Conservation (phyloP, 2,329 filamentous ascomycete species). For the Eurotiales sp. region DNA sequence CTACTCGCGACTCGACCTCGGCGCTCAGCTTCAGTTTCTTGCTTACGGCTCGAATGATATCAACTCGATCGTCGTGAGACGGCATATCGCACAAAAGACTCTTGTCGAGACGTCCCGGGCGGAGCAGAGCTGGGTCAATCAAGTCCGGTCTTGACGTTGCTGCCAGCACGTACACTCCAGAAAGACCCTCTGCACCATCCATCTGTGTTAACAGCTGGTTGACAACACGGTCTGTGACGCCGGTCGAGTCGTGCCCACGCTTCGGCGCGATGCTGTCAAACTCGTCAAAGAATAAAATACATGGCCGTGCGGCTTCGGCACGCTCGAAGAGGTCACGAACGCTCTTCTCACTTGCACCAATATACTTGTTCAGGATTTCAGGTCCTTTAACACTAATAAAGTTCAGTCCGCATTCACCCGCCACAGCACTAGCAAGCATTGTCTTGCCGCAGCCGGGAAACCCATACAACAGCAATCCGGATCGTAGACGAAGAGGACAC, state of each 20-base stretch:
- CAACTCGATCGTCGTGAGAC: constrained; percentile 64
- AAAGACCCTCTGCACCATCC: constrained; percentile 94
- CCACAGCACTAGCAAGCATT: constrained; percentile 90
- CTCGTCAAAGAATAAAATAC: constrained; percentile 96
- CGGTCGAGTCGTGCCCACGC: constrained; percentile 91
- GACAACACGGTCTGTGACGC: constrained; percentile 97
- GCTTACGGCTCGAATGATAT: constrained; percentile 83
- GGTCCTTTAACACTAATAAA: constrained; percentile 98
- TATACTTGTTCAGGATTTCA: constrained; percentile 98
- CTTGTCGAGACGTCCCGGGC: constrained; percentile 91
- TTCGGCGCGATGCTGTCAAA: constrained; percentile 98
- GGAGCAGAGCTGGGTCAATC: constrained; percentile 87
- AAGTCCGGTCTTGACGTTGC: constrained; percentile 90
- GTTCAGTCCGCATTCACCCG: constrained; percentile 94
- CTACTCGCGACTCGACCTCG: constrained; percentile 60
- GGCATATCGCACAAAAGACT: constrained; percentile 89
- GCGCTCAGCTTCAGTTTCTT: constrained; percentile 71
- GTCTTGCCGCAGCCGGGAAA: constrained; percentile 97
- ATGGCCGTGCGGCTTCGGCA: constrained; percentile 81
- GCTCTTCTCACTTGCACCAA: constrained; percentile 93
- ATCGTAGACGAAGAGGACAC: constrained; percentile 89
- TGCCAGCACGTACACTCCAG: constrained; percentile 92
- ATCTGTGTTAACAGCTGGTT: constrained; percentile 98
- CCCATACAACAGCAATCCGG: constrained; percentile 87
- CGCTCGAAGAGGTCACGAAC: constrained; percentile 94